A percentile compares a stretch with the other conserved stretches of the same genome.
Evolutionary conservation across 2,329 filamentous ascomycete genomes (phyloP).

Genomic region (Coniochaeta sp.): DNA sequence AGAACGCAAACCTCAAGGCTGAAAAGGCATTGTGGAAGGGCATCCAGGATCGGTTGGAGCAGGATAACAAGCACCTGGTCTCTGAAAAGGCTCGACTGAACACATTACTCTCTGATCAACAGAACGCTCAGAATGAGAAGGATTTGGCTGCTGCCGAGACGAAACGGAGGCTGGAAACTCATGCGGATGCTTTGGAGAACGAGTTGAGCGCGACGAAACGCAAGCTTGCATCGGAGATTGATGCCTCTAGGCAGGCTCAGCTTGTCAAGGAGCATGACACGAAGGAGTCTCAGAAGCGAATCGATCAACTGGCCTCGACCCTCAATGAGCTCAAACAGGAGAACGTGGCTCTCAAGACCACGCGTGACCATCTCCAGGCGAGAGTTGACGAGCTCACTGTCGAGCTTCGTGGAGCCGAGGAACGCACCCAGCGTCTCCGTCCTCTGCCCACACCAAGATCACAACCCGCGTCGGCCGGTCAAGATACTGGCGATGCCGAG

Average conservation of each 20-base stretch:
- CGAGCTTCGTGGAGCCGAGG: slow-evolving; percentile 82
- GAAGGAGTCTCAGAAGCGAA: slow-evolving; percentile 80
- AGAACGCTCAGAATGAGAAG: slow-evolving; percentile 86
- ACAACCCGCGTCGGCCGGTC: slow-evolving; percentile 27
- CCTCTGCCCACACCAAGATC: slow-evolving; percentile 65
- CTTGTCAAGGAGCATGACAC: slow-evolving; percentile 86
- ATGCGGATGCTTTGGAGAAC: slow-evolving; percentile 70
- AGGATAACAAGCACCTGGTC: slow-evolving; percentile 78
- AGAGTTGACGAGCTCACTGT: slow-evolving; percentile 84
- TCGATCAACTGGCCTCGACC: slow-evolving; percentile 81
- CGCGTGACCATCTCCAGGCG: slow-evolving; percentile 79
- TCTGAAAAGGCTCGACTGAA: slow-evolving; percentile 83
- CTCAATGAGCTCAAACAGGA: slow-evolving; percentile 80
- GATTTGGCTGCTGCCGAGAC: slow-evolving; percentile 77
- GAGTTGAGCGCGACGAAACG: slow-evolving; percentile 75
- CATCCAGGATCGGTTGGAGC: slow-evolving; percentile 79
- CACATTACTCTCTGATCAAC: slow-evolving; percentile 73
- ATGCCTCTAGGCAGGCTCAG: slow-evolving; percentile 76
- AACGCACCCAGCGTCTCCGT: slow-evolving; percentile 74
- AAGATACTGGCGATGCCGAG: slow-evolving; percentile 30
- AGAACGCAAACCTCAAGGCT: slow-evolving; percentile 87
- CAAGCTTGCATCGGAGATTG: slow-evolving; percentile 73
- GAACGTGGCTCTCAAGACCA: slow-evolving; percentile 77
- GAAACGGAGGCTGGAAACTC: slow-evolving; percentile 70
- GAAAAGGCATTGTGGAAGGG: slow-evolving; percentile 94